Percentiles rank a stretch among this genome's conserved stretches.
Evolutionary conservation across 768 basidiomycete species (phyloP).

Genomic region (Pulveroboletus sp.): DNA sequence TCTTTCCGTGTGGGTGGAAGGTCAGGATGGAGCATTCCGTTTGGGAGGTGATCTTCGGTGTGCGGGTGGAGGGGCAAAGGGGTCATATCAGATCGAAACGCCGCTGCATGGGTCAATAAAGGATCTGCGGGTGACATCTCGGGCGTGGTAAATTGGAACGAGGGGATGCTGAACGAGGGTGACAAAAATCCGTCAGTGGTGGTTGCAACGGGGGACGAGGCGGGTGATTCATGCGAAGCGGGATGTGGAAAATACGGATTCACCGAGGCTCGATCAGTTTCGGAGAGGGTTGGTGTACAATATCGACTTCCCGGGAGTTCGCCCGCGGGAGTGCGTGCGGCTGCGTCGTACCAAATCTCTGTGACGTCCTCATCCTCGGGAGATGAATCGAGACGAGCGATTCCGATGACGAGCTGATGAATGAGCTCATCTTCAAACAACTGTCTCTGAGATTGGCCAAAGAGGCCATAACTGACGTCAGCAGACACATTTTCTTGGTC

Average conservation of each 20-base stretch:
- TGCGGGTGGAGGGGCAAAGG: constrained; percentile 3
- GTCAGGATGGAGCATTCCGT: constrained; percentile 17
- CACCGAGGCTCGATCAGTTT: constrained; percentile 14
- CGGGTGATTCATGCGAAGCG: constrained; percentile 27
- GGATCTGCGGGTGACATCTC: constrained; percentile 15
- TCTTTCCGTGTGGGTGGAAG: constrained; percentile 14
- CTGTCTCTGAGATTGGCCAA: constrained; percentile 53
- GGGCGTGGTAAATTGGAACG: constrained; percentile 15
- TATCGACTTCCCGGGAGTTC: constrained; percentile 22
- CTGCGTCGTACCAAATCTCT: constrained; percentile 32
- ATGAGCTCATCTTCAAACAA: constrained; percentile 81
- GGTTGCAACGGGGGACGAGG: constrained; percentile 22
- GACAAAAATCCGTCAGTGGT: constrained; percentile 14
- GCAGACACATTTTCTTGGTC: constrained; percentile 42
- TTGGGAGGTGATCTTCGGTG: constrained; percentile 7
- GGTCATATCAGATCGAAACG: constrained; percentile 17
- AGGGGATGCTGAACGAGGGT: constrained; percentile 10
- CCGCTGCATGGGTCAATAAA: constrained; percentile 9
- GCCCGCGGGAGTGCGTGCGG: constrained; percentile 30
- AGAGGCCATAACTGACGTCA: constrained; percentile 39
- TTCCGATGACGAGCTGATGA: constrained; percentile 84
- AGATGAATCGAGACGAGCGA: constrained; percentile 65
- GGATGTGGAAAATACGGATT: constrained; percentile 58
- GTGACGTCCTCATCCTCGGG: constrained; percentile 35
- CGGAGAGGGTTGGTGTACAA: constrained; percentile 7